Percentiles rank a stretch among this genome's conserved stretches.
phyloP scores from a whole-genome alignment of 768 basidiomycete species.

The Polyporus arcularius region DNA sequence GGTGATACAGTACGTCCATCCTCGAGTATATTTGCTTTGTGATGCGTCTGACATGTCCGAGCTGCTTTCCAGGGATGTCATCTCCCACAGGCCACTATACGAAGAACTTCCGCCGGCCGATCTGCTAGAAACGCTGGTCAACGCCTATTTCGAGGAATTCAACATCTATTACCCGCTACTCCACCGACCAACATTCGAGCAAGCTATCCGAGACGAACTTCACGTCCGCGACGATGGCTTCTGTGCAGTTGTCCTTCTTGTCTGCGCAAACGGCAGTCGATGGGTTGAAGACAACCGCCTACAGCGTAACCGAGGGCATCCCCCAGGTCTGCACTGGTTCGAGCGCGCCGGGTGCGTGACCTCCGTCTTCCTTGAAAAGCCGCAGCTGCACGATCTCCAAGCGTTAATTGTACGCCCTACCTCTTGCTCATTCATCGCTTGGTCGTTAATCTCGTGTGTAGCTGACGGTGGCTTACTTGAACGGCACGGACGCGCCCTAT shows the following conservation, averaged over 20 bases:
- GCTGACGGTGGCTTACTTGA: conserved; percentile 15
- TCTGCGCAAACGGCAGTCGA: conserved; percentile 52
- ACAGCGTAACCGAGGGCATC: conserved; percentile 28
- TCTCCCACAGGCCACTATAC: no score
- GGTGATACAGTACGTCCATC: no score
- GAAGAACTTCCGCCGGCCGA: no score
- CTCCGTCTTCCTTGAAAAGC: conserved; percentile 25
- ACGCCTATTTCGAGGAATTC: no score
- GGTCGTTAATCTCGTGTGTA: not conserved
- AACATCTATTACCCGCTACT: no score
- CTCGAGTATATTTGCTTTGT: no score
- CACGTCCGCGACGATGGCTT: conserved; percentile 45
- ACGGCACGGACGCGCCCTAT: conserved; percentile 1
- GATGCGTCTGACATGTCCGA: no score
- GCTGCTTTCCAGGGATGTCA: no score
- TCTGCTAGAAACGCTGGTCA: no score
- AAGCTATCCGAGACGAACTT: no score
- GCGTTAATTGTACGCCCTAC: not conserved
- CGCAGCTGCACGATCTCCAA: conserved; percentile 13
- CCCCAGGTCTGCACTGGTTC: conserved; percentile 41
- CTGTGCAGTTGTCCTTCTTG: conserved; percentile 51
- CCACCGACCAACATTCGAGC: no score
- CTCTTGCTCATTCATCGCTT: not conserved
- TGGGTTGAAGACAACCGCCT: conserved; percentile 43
- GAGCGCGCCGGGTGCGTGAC: conserved; percentile 39